phyloP scores from a whole-genome alignment of 257 asterid species.

The Cynanchum wilfordii region DNA sequence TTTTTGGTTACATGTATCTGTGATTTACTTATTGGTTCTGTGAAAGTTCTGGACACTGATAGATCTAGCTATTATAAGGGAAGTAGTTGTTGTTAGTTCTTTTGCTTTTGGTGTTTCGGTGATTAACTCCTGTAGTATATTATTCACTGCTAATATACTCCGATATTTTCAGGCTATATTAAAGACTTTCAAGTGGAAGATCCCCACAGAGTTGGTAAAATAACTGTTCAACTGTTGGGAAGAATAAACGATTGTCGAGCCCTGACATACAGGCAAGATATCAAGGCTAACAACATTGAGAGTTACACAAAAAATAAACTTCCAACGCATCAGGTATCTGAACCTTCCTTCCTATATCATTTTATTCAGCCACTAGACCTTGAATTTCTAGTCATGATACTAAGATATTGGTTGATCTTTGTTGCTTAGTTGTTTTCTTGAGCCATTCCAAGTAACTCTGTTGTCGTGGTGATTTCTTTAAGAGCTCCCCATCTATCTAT shows the following conservation, averaged over 20 bases:
- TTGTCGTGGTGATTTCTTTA: neutral
- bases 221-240: conserved; percentile 78
- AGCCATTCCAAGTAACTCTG: neutral
- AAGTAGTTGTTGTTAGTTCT: neutral
- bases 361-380: neutral
- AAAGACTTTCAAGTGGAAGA: conserved; percentile 75
- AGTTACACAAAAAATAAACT: conserved; percentile 56
- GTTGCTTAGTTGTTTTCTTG: neutral
- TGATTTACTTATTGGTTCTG: no score
- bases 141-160: neutral
- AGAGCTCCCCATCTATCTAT: neutral
- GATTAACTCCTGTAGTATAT: neutral
- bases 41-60: neutral
- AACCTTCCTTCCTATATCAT: conserved; percentile 7
- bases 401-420: neutral
- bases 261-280: conserved; percentile 74
- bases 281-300: conserved; percentile 54
- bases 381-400: neutral
- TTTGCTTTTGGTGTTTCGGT: neutral
- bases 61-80: neutral
- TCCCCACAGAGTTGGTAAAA: conserved; percentile 76
- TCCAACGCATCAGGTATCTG: conserved; percentile 83
- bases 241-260: conserved; percentile 90
- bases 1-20: no score
- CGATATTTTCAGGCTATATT: conserved; percentile 55